Evolutionary conservation across 2,329 filamentous ascomycete species (phyloP).

Genomic region (Diaporthe helianthi): DNA sequence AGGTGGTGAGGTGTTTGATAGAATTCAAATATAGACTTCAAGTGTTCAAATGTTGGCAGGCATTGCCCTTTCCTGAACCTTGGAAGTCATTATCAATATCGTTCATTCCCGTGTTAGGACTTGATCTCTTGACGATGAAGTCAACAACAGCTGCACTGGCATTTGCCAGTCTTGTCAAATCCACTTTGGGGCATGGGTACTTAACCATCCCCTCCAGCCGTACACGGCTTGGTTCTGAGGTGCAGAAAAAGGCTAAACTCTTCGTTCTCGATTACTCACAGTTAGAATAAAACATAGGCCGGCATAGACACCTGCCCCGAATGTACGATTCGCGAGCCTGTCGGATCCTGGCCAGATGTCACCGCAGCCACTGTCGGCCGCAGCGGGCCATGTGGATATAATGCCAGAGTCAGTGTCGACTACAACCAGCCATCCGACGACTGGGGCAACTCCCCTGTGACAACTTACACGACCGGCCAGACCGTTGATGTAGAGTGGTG

Average conservation of each 20-base stretch:
- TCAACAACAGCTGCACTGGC: neutral
- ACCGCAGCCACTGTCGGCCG: constrained; percentile 53
- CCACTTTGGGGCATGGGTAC: constrained; percentile 51
- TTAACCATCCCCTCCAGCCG: constrained; percentile 52
- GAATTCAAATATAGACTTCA: no score
- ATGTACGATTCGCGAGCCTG: constrained; percentile 61
- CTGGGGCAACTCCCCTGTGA: constrained; percentile 54
- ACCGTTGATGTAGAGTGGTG: constrained; percentile 61
- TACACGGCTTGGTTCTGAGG: constrained; percentile 52
- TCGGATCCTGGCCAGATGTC: constrained; percentile 57
- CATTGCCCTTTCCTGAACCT: no score
- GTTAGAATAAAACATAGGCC: constrained; percentile 46
- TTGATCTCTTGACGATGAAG: neutral
- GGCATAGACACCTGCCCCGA: constrained; percentile 60
- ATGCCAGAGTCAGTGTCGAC: constrained; percentile 59
- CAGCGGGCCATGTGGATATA: constrained; percentile 61
- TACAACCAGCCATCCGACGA: constrained; percentile 55
- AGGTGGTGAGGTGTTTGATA: no score
- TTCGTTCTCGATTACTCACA: neutral
- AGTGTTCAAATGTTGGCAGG: no score
- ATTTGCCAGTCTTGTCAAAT: constrained; percentile 10
- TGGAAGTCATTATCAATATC: no score
- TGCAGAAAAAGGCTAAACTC: constrained; percentile 36
- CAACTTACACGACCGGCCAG: constrained; percentile 54
- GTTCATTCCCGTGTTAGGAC: neutral